Base-by-base conservation (phyloP, 176 grass and related monocot species). In the Calamus simplicifolius region DNA sequence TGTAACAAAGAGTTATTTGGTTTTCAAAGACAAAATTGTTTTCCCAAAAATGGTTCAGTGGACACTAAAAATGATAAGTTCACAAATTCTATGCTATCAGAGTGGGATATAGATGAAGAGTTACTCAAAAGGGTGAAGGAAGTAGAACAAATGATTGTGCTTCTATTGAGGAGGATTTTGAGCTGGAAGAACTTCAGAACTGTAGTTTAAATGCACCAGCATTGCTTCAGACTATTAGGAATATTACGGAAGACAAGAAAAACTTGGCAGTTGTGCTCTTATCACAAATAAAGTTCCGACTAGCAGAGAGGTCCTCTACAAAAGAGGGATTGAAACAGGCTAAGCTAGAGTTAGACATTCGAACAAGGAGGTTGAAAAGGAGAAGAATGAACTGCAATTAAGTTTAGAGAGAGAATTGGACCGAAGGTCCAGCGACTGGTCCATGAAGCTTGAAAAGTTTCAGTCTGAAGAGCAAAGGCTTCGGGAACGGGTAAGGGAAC, bases 401-500 rank as follows among this genome's bases (percentile, higher is more conserved):
- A 73, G 31, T 56, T 75, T 94, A 61, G 83, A 94, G 50, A 73
- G 52, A 59, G 84, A 94, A 62, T 49, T 94, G 57, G 89, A 88
- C 50, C 77, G 74, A 82, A 88, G 84, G 53, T 88, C 77, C 65
- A 67, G 76, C 68, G 71, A 90, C 48, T 96, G 92, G 86, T 84
- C 86, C 61, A 16, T 57, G 29, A 85, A 73, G 58, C 30, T 82
- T 18, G 68, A 17, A 26, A 96, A 73, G 62, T 82, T 90, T 52
- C 85, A 90, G 16, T 87, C 72, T 53, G 92, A 96, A 73, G 92
- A 96, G 66, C 78, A 90, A 71, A 84, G 86, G 58, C 75, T 96
- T 4, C 74, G 81, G 75, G 92, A 96, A 56, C 75, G 83, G 30
- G 83, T 96, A 35, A 85, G 86, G 75, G 86, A 90, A 82, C 83